These are phyloP conservation scores for Dendrobium nobile DNA, from an alignment of 106 monocot species.

Conservation along the genomic window DNA sequence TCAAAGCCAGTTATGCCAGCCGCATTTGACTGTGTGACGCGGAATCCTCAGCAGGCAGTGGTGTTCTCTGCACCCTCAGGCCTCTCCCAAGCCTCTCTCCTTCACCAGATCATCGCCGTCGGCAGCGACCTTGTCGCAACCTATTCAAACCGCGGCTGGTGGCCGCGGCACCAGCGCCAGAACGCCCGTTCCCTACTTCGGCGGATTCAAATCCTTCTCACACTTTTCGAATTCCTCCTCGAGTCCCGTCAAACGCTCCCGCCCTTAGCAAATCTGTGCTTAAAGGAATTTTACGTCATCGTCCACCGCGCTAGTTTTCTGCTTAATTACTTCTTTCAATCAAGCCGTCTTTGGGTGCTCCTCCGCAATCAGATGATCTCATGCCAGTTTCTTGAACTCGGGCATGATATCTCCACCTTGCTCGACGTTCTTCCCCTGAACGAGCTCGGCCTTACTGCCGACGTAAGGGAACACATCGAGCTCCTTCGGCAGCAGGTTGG, in stretches of 20 bases:
- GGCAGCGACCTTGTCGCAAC: constrained; percentile 22
- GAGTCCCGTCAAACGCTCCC: constrained; percentile 7
- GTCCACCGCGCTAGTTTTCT: constrained; percentile 51
- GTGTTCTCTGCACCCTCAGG: not conserved
- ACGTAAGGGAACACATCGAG: constrained; percentile 47
- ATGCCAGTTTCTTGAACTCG: constrained; percentile 61
- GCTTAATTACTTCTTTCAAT: constrained; percentile 61
- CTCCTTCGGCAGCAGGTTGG: constrained; percentile 37
- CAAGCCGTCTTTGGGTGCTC: constrained; percentile 57
- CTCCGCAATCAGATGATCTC: constrained; percentile 40
- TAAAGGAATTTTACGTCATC: constrained; percentile 79
- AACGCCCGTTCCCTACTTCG: constrained; percentile 44
- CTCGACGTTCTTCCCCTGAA: constrained; percentile 74
- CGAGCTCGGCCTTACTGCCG: constrained; percentile 27
- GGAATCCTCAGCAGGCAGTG: not conserved
- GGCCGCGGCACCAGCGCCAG: constrained; percentile 24
- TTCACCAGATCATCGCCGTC: constrained; percentile 28
- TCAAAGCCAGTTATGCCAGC: not conserved
- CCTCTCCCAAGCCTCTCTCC: constrained; percentile 5
- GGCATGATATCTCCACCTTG: constrained; percentile 57
- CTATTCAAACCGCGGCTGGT: not conserved
- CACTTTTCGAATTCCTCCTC: constrained; percentile 48
- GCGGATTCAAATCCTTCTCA: constrained; percentile 28
- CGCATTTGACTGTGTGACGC: not conserved
- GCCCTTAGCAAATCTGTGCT: constrained; percentile 40